Base-by-base conservation (phyloP, 768 basidiomycete species). In the Ramaria sp. region DNA sequence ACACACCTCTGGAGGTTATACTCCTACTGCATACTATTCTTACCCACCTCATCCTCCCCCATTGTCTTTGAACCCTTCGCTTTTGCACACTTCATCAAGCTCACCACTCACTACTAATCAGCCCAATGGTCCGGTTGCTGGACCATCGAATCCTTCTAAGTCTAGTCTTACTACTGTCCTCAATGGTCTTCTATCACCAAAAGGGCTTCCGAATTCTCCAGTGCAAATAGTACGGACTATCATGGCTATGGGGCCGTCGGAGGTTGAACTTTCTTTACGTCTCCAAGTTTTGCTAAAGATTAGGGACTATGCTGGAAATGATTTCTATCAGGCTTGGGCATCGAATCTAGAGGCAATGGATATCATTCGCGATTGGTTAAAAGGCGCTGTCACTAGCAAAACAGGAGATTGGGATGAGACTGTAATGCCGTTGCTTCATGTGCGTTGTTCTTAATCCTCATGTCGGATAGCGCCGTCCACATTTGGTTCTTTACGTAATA, bases 251-350 rank as follows among this genome's bases (percentile, higher is more conserved):
- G 85, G 30, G 67, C 76, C 16, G 63, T 72, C 50, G 47, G 83
- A 88, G 24, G 80, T 88, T 22, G 83, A 88, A 53, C 69, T 77
- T 5, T 56, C 69, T n/a, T 75, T 75, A 18, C 82, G 89, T 5
- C 63, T 85, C 52, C 86, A 91, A 64, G 83, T 91, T 51, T 68
- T 92, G 53, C 84, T 82, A 16, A 83, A 81, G 67, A 85, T 91
- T 59, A 76, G 88, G 59, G 88, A 92, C 66, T 79, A 82, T 47
- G 89, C 89, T 27, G 85, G 81, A 39, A 88, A 89, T 63, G 85
- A 88, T 61, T 92, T 91, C 63, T 90, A 86, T 65, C 80, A 86
- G 41, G 88, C 87, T 4, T 91, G 88, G 88, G 77, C 80, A 15
- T 88, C 88, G 65, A 88, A 86, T 64, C n/a, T 63, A 42, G 66